Evolutionary conservation across 2,329 filamentous ascomycete genomes (phyloP).

Genomic region (Fusarium dimerum): DNA sequence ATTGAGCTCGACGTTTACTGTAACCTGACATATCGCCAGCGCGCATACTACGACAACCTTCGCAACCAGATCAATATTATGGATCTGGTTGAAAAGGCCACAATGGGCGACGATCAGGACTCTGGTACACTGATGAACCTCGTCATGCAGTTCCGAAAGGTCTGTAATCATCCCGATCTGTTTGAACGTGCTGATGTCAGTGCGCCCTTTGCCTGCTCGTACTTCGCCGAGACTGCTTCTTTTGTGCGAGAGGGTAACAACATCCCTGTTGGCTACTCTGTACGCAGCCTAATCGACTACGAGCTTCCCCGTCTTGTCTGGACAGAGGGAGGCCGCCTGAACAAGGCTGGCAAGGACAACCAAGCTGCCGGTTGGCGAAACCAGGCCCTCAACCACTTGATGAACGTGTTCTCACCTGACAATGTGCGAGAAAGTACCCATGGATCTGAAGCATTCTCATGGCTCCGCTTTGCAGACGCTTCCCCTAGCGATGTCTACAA

Average conservation of each 20-base stretch:
- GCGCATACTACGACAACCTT: conserved; percentile 88
- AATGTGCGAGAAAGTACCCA: conserved; percentile 68
- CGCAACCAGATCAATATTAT: conserved; percentile 98
- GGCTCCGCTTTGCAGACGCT: conserved; percentile 81
- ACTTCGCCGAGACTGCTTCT: conserved; percentile 92
- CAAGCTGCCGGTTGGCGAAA: conserved; percentile 74
- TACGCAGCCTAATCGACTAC: conserved; percentile 83
- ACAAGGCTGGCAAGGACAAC: conserved; percentile 74
- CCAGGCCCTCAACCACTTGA: conserved; percentile 74
- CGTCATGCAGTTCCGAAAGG: conserved; percentile 99
- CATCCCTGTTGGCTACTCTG: conserved; percentile 82
- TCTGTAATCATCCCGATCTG: conserved; percentile 96
- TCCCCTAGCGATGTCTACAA: conserved; percentile 73
- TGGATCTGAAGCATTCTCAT: conserved; percentile 74
- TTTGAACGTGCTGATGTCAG: conserved; percentile 93
- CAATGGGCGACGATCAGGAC: conserved; percentile 90
- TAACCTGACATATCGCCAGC: conserved; percentile 92
- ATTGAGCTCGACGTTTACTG: conserved; percentile 96
- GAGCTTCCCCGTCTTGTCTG: conserved; percentile 80
- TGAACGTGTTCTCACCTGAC: conserved; percentile 89
- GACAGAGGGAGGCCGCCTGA: conserved; percentile 74
- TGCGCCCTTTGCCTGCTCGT: conserved; percentile 80
- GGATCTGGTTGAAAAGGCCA: conserved; percentile 97
- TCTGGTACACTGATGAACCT: conserved; percentile 97
- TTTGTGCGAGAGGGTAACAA: conserved; percentile 87